Conservation (phyloP, 139 green algal species). For the Chlorella vulgaris region DNA sequence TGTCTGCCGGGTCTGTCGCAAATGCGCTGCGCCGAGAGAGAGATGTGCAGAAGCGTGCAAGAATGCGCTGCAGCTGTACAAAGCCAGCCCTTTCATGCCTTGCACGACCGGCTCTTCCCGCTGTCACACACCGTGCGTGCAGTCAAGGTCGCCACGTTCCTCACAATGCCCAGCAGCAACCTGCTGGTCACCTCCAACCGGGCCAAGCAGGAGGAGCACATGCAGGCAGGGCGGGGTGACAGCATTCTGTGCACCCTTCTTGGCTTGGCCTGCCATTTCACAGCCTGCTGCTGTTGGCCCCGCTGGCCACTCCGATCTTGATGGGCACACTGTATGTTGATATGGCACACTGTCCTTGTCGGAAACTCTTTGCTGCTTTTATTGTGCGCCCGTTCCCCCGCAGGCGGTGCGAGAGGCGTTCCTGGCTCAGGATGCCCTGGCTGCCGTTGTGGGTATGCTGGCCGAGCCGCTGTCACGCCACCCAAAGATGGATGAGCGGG, state of each 20-base stretch:
- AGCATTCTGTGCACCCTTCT: not conserved
- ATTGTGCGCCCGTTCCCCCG: too few relatives aligned
- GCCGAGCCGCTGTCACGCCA: conserved; percentile 73
- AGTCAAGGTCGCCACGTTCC: conserved; percentile 94
- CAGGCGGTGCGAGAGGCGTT: conserved; percentile 70
- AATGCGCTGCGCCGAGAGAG: too few relatives aligned
- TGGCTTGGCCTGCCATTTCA: too few relatives aligned
- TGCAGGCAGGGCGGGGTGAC: conserved; percentile 41
- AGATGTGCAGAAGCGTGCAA: too few relatives aligned
- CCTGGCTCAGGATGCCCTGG: conserved; percentile 68
- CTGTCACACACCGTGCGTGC: too few relatives aligned
- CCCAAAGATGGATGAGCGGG: conserved; percentile 62
- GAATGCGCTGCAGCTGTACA: too few relatives aligned
- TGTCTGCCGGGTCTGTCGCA: too few relatives aligned
- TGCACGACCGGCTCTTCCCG: not conserved
- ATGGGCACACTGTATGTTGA: too few relatives aligned
- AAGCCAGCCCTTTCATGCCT: not conserved
- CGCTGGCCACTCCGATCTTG: too few relatives aligned
- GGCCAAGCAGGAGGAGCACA: conserved; percentile 45
- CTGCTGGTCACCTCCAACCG: conserved; percentile 40
- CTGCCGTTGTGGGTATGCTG: conserved; percentile 67
- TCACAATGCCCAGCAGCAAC: conserved; percentile 85
- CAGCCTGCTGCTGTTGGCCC: too few relatives aligned
- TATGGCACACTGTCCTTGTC: too few relatives aligned
- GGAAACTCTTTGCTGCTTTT: too few relatives aligned